Percentiles rank a stretch among this genome's conserved stretches.
Evolutionary conservation across 495 filamentous ascomycete species (phyloP).

Genomic region (Trichoderma virens): DNA sequence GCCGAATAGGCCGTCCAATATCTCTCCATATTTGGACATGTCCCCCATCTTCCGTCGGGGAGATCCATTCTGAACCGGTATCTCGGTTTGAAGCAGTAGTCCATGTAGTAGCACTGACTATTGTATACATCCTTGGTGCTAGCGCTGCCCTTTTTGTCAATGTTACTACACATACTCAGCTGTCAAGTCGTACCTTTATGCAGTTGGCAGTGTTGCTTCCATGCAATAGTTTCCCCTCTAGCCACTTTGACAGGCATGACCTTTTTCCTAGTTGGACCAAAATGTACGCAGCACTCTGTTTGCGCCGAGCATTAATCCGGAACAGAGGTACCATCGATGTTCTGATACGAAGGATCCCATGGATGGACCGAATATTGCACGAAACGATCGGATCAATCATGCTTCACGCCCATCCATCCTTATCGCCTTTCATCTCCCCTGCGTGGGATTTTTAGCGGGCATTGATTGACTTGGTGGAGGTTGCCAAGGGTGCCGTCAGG

Average conservation of each 20-base stretch:
- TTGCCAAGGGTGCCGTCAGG: conserved; percentile 1
- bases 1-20: neutral
- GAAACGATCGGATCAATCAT: neutral
- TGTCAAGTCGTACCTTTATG: neutral
- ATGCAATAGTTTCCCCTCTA: neutral
- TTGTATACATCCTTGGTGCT: neutral
- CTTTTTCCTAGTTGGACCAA: neutral
- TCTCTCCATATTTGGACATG: neutral
- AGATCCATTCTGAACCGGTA: neutral
- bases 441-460: neutral
- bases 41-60: neutral
- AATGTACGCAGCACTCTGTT: neutral
- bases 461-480: neutral
- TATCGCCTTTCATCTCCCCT: neutral
- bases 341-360: neutral
- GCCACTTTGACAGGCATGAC: neutral
- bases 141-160: neutral
- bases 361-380: neutral
- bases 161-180: neutral
- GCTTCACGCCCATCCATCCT: neutral
- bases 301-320: conserved; percentile 1
- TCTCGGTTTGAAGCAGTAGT: neutral
- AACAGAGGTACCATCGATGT: neutral
- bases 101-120: neutral
- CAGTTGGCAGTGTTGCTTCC: too few species aligned